These are phyloP conservation scores for Misopates orontium DNA, from an alignment of 257 asterid genomes.

Conservation along the genomic window DNA sequence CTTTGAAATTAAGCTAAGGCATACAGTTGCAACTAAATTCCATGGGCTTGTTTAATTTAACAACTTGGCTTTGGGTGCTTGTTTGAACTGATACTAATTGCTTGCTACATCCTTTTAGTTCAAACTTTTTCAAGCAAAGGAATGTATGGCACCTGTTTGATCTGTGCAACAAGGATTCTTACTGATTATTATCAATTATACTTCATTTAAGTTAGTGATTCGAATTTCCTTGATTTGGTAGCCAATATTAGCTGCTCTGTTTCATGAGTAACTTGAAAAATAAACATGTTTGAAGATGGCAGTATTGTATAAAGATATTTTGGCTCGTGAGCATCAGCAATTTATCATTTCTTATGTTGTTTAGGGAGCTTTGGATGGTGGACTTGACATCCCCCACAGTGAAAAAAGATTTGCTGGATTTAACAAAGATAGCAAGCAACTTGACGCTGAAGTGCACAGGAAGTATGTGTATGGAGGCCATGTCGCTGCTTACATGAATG, in stretches of 20 bases:
- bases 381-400: slow-evolving; percentile 86
- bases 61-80: no score
- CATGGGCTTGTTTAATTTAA: no score
- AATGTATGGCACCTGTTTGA: no score
- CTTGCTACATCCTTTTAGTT: no score
- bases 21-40: no score
- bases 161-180: not conserved
- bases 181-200: not conserved
- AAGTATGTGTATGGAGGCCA: slow-evolving; percentile 61
- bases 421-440: slow-evolving; percentile 63
- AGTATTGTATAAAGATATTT: not conserved
- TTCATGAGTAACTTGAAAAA: no score
- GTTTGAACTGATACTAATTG: no score
- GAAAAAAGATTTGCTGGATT: slow-evolving; percentile 87
- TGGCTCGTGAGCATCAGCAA: not conserved
- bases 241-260: not conserved
- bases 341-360: not conserved
- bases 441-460: slow-evolving; percentile 55
- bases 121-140: no score
- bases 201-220: not conserved
- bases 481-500: slow-evolving; percentile 53
- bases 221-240: not conserved
- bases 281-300: not conserved
- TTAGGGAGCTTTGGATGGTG: slow-evolving; percentile 84
- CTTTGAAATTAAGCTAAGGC: no score